Conservation (phyloP, 208 protist species). For the Balamuthia mandrillaris region DNA sequence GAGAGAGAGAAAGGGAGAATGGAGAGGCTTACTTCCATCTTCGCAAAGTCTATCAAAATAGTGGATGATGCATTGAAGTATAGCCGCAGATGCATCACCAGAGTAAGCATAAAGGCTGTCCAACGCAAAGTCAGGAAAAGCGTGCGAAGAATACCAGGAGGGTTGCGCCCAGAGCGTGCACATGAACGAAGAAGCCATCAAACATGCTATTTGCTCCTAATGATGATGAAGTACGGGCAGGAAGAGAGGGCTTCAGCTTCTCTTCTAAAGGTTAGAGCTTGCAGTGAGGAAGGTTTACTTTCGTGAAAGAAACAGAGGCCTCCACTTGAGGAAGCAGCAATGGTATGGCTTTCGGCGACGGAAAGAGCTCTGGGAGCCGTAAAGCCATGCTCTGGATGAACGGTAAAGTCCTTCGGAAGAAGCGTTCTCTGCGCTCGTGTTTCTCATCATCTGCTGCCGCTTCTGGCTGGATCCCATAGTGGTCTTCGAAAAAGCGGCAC, state of each 20-base stretch:
- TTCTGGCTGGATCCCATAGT: no score
- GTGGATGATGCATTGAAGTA: slow-evolving; percentile 52
- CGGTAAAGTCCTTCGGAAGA: no score
- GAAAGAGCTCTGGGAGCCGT: slow-evolving; percentile 27
- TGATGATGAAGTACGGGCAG: neutral
- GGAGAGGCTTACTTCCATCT: neutral
- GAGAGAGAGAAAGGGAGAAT: no score
- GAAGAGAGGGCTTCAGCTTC: neutral
- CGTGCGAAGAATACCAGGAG: no score
- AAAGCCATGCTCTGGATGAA: no score
- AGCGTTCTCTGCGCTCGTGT: no score
- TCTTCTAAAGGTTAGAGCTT: neutral
- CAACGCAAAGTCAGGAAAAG: slow-evolving; percentile 10
- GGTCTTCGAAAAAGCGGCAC: no score
- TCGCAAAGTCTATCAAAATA: slow-evolving; percentile 45
- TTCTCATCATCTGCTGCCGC: no score
- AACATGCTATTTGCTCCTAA: slow-evolving; percentile 36
- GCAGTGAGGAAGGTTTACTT: neutral
- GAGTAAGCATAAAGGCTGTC: slow-evolving; percentile 28
- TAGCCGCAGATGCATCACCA: neutral
- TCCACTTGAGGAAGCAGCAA: no score
- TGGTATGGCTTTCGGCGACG: slow-evolving; percentile 25
- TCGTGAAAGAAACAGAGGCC: neutral
- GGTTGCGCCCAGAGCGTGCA: slow-evolving; percentile 30
- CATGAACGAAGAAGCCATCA: slow-evolving; percentile 50